A percentile compares a stretch with the other conserved stretches of the same genome.
These are phyloP conservation scores for Pseudozyma hubeiensis DNA, from an alignment of 1,284 basidiomycete species.

Conservation along the genomic window DNA sequence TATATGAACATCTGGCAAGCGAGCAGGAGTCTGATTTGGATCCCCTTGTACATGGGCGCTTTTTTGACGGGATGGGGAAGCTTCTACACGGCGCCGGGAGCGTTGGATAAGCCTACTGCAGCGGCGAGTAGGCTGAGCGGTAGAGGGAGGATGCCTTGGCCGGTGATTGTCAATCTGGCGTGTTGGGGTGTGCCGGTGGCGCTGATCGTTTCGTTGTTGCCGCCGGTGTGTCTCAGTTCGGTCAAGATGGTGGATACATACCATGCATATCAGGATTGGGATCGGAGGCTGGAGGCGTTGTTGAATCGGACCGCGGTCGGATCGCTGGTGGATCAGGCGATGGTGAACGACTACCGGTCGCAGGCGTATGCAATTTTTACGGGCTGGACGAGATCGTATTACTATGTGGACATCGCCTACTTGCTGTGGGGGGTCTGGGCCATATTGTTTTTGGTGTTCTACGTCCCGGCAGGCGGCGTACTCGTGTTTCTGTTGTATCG, in stretches of 20 bases:
- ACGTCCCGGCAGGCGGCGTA: slow-evolving; percentile 57
- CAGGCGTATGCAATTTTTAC: slow-evolving; percentile 41
- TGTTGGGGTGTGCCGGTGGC: slow-evolving; percentile 53
- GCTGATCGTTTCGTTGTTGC: slow-evolving; percentile 36
- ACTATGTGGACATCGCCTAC: slow-evolving; percentile 44
- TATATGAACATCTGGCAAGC: slow-evolving; percentile 19
- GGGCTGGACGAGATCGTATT: slow-evolving; percentile 29
- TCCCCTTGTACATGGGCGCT: slow-evolving; percentile 49
- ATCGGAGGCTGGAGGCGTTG: slow-evolving; percentile 5
- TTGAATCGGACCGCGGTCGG: slow-evolving; percentile 4
- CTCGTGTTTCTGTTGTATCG: slow-evolving; percentile 43
- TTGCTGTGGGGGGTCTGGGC: slow-evolving; percentile 57
- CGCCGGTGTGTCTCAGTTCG: slow-evolving; percentile 28
- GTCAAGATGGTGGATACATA: slow-evolving; percentile 20
- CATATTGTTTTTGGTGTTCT: slow-evolving; percentile 50
- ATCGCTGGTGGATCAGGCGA: slow-evolving; percentile 10
- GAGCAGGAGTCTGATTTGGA: slow-evolving; percentile 32
- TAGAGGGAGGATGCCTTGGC: slow-evolving; percentile 40
- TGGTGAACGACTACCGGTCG: slow-evolving; percentile 7
- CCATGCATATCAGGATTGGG: slow-evolving; percentile 29
- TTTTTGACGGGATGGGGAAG: slow-evolving; percentile 59
- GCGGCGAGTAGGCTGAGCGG: slow-evolving; percentile 24
- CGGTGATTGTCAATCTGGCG: slow-evolving; percentile 51
- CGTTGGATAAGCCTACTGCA: slow-evolving; percentile 52
- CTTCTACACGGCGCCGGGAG: slow-evolving; percentile 59